Conservation (phyloP, 345 rosid species). For the Arabidopsis suecica region DNA sequence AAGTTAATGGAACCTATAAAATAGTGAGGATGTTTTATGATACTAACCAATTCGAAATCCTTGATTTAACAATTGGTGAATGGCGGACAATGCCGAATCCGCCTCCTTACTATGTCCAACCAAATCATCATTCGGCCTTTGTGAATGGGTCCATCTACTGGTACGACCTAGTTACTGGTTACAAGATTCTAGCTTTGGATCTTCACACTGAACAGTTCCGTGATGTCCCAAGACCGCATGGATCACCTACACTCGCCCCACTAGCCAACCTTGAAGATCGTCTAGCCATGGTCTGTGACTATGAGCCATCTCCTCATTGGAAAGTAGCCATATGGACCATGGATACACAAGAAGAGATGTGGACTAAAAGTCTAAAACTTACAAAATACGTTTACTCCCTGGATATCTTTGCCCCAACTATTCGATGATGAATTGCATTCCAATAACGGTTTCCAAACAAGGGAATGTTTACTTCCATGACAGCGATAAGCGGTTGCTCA, state of each 20-base stretch:
- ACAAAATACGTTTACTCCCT: too few relatives aligned
- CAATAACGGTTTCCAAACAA: not conserved
- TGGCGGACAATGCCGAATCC: conserved; percentile 5
- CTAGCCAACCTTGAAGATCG: too few relatives aligned
- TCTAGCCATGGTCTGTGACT: too few relatives aligned
- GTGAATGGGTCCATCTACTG: conserved; percentile 26
- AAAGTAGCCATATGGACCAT: not conserved
- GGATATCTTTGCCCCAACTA: too few relatives aligned
- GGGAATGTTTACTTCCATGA: not conserved
- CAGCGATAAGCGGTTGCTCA: not conserved
- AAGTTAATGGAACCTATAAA: not conserved
- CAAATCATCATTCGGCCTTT: not conserved
- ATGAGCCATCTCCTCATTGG: too few relatives aligned
- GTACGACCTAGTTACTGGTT: not conserved
- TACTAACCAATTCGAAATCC: not conserved
- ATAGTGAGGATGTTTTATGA: conserved; percentile 1
- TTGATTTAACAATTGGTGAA: conserved; percentile 24
- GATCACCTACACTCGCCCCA: too few relatives aligned
- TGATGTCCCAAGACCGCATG: not conserved
- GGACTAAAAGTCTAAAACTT: too few relatives aligned
- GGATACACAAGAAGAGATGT: too few relatives aligned
- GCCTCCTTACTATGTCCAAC: not conserved
- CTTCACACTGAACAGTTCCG: conserved; percentile 25
- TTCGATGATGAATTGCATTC: too few relatives aligned
- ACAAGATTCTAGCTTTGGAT: conserved; percentile 1